Evolutionary conservation across 2,329 filamentous ascomycete species (phyloP).

Genomic region (Talaromyces sp.): DNA sequence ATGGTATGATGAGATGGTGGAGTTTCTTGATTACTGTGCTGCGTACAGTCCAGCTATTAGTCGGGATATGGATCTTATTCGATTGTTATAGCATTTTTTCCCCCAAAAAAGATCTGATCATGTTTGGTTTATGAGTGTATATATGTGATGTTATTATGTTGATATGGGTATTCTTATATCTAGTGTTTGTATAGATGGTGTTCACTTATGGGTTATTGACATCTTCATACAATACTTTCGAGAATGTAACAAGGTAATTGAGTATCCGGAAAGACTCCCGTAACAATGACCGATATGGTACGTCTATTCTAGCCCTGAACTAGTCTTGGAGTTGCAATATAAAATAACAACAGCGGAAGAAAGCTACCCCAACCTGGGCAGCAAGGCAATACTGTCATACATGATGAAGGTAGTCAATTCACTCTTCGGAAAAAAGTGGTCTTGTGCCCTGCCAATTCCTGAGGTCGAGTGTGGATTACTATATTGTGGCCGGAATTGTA

Average conservation of each 20-base stretch:
- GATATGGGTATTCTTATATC: background rate
- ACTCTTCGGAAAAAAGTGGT: too few species aligned
- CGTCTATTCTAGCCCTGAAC: background rate
- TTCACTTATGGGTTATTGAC: background rate
- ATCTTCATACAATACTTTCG: background rate
- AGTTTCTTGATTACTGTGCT: conserved; percentile 39
- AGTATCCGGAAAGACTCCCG: background rate
- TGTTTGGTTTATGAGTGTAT: background rate
- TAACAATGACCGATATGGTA: background rate
- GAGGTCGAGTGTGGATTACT: too few species aligned
- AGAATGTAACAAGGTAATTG: background rate
- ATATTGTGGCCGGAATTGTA: too few species aligned
- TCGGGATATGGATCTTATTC: conserved; percentile 39
- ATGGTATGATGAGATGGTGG: conserved; percentile 42
- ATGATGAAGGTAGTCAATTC: background rate
- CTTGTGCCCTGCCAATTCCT: too few species aligned
- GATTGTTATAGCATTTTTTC: conserved; percentile 19
- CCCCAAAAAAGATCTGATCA: background rate
- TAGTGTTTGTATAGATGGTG: background rate
- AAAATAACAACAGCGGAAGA: background rate
- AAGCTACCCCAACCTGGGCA: background rate
- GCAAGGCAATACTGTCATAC: too few species aligned
- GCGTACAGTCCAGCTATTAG: conserved; percentile 37
- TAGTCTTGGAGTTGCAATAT: background rate
- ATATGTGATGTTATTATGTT: background rate